Evolutionary conservation across 164 flowering plant genomes (phyloP), one percentile per base, ranked within the genome.

Genomic region (Akebia trifoliata): DNA sequence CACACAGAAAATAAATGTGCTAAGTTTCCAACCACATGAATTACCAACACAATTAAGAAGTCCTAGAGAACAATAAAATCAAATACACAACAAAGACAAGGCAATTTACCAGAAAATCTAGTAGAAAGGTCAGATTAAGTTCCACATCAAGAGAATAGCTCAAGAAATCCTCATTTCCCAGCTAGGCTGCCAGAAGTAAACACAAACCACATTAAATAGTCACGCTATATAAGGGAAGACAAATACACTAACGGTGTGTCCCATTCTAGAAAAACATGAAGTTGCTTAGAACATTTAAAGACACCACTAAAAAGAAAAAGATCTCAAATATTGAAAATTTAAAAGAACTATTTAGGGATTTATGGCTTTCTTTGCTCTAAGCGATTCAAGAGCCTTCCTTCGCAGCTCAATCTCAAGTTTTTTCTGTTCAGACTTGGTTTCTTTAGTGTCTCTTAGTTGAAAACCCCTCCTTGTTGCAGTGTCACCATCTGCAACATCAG

Each of bases 341-440:
- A 47, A 44, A 66, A 31, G 20, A 59, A 50, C 30, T 60, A 58
- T 61, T 79, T 57, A 86, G 34, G 63, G 78, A 56, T 68, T 55
- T 38, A 66, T 49, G 66, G 86, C 91, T 81, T 80, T 90, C 80
- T 86, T 90, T 50, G 99, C 99, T 73, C 83, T 78, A 20, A 86
- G 81, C 15, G 90, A 78, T 69, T 90, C 91, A 50, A 90, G 81
- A 57, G 99, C 99, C 76, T 86, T 94, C 49, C 83, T 79, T 67
- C 99, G 80, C 52, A 94, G 68, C 72, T 86, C 99, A 46, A 84
- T 86, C 81, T 94, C 99, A 54, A 90, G 87, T 65, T 59, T 82
- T 63, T 78, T 88, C 70, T 75, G 82, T 58, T 82, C 81, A 15
- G 73, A 56, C 55, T 81, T 83, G 18, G 63, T 38, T 58, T 67